Conservation (phyloP, 352 stramenopile genomes). For the Phytophthora melonis region DNA sequence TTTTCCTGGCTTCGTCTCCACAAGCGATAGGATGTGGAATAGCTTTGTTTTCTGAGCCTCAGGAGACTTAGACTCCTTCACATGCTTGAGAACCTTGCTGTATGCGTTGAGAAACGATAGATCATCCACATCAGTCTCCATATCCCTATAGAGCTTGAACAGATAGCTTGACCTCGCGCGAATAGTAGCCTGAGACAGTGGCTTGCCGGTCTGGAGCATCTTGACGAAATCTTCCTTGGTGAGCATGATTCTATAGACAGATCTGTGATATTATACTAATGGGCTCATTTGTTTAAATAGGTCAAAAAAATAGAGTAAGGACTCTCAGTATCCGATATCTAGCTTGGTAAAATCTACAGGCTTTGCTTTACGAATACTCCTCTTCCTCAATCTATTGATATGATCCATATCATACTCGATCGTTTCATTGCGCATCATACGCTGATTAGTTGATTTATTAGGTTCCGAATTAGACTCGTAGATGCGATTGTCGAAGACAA, state of each 20-base stretch:
- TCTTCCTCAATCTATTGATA: too few relatives aligned
- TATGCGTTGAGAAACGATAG: background rate
- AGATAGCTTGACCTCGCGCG: background rate
- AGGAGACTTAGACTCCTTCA: too few relatives aligned
- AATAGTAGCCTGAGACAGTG: background rate
- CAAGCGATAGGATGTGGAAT: background rate
- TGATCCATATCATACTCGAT: too few relatives aligned
- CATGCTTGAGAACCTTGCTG: background rate
- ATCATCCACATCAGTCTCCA: background rate
- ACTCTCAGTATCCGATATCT: background rate
- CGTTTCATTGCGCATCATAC: too few relatives aligned
- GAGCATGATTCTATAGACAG: background rate
- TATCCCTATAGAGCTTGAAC: background rate
- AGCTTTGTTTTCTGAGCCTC: too few relatives aligned
- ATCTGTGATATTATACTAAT: background rate
- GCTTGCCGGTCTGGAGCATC: background rate
- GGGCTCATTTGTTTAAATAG: background rate
- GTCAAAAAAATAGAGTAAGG: constrained; percentile 1
- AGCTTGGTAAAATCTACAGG: too few relatives aligned
- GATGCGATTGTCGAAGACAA: too few relatives aligned
- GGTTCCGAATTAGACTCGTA: too few relatives aligned
- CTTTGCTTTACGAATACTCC: too few relatives aligned
- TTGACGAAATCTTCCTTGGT: background rate
- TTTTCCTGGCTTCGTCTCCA: too few relatives aligned
- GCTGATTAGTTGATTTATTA: too few relatives aligned